Evolutionary conservation across 768 basidiomycete genomes (phyloP), one percentile per base, ranked within the genome.

Genomic region (Gymnopilus junonius): DNA sequence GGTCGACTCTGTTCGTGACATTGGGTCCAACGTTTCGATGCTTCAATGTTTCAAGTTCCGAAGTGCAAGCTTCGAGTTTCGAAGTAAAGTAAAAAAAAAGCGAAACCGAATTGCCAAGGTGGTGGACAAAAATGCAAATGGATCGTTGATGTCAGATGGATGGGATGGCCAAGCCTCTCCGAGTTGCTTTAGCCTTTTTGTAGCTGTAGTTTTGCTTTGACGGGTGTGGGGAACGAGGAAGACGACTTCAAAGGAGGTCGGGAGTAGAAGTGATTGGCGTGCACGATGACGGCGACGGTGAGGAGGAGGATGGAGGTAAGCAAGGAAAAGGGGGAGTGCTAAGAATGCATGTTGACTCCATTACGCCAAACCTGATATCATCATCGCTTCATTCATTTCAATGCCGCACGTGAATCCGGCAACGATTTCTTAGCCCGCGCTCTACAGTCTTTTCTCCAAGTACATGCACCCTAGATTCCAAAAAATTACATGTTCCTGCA

Each of bases 331-430:
- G 23, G 59, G 29, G 34, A 8, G 57, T 55, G 50, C 35, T 5
- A n/a, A n/a, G 42, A 20, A 50, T 46, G 37, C 34, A 46, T 58
- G 50, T 39, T 58, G 6, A 29, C 55, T 31, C 55, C 31, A 37
- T 43, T 54, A 37, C 25, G 53, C 58, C 20, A 66, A 59, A 29
- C 55, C 57, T 65, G 61, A 65, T 62, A 65, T 62, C 65, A 62
- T 65, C 51, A 43, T 29, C 12, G 6, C 15, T 37, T 37, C n/a
- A 20, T 20, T 8, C 17, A 20, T 17, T 20, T 29, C 17, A 51
- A 59, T 62, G 35, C 39, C 51, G n/a, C 64, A 65, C 65, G 65
- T 65, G 65, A 65, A 65, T 58, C 55, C 25, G 53, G 29, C 34
- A 51, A 51, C 48, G 29, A 31, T n/a, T n/a, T 31, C 48, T 51